Evolutionary conservation across 31 red algal species (phyloP).

Genomic region (Porphyra umbilicalis): DNA sequence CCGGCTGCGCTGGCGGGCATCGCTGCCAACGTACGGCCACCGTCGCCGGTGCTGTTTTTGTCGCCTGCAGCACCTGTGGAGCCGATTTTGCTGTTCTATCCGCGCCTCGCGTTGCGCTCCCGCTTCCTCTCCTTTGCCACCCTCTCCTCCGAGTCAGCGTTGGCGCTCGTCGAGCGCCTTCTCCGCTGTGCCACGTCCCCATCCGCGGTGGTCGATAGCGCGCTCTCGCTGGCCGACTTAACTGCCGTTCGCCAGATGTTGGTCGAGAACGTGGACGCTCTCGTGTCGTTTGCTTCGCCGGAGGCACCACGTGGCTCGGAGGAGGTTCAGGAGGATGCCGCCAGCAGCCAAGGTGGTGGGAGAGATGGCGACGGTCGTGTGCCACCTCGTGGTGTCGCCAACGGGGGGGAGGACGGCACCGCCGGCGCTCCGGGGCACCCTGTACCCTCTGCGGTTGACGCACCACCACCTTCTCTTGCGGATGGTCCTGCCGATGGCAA

Average conservation of each 20-base stretch:
- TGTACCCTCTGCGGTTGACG: too few relatives aligned
- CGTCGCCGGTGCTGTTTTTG: not conserved
- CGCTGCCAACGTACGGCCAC: not conserved
- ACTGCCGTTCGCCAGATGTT: not conserved
- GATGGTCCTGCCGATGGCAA: too few relatives aligned
- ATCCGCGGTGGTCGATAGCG: not conserved
- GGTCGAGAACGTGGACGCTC: not conserved
- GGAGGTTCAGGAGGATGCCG: too few relatives aligned
- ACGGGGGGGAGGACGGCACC: too few relatives aligned
- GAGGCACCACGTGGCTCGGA: too few relatives aligned
- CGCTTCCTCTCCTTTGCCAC: not conserved
- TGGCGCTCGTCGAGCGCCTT: not conserved
- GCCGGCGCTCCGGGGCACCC: too few relatives aligned
- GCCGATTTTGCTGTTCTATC: not conserved
- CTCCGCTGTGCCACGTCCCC: not conserved
- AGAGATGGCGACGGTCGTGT: too few relatives aligned
- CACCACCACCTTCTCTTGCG: too few relatives aligned
- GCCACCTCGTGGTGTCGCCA: too few relatives aligned
- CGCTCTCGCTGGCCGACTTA: not conserved
- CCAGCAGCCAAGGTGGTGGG: too few relatives aligned
- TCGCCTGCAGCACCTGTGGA: not conserved
- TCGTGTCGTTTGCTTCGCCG: too few relatives aligned
- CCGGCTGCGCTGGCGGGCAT: not conserved
- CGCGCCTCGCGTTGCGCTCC: not conserved
- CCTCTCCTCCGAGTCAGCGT: not conserved